Evolutionary conservation across 2,329 filamentous ascomycete genomes (phyloP).

Genomic region (Colletotrichum tamarilloi): DNA sequence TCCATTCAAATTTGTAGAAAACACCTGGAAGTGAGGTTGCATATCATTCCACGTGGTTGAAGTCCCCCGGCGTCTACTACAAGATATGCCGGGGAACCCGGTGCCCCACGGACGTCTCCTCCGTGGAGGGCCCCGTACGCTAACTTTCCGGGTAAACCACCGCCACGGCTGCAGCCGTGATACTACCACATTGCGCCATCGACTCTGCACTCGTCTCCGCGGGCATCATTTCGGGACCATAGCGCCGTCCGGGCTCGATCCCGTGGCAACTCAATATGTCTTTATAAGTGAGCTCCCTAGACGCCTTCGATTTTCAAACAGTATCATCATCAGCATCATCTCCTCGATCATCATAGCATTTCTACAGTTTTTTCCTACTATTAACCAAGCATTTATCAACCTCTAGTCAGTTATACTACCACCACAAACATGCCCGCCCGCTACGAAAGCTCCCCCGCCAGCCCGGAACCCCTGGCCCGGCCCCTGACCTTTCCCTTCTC

Average conservation of each 20-base stretch:
- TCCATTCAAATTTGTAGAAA: too few species aligned
- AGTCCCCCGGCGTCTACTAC: background rate
- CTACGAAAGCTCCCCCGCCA: constrained; percentile 12
- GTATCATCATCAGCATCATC: background rate
- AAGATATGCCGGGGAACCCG: background rate
- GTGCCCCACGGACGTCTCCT: background rate
- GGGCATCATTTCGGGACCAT: background rate
- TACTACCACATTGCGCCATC: too few species aligned
- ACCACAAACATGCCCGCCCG: constrained; percentile 8
- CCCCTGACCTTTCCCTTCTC: constrained; percentile 63
- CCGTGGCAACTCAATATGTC: background rate
- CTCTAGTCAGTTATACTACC: background rate
- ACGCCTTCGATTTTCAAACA: background rate
- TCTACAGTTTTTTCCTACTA: background rate
- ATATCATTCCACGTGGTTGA: background rate
- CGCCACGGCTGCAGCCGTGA: background rate
- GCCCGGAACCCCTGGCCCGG: constrained; percentile 47
- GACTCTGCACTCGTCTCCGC: background rate
- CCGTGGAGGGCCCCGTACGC: background rate
- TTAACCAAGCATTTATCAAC: background rate
- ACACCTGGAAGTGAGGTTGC: background rate
- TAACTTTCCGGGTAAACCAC: background rate
- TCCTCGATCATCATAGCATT: background rate
- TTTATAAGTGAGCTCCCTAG: background rate
- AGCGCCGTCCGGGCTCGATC: background rate